Evolutionary conservation across 192 early-diverging fungal species (phyloP), one percentile per base, ranked within the genome.

Genomic region (Rhizophagus prolifer): DNA sequence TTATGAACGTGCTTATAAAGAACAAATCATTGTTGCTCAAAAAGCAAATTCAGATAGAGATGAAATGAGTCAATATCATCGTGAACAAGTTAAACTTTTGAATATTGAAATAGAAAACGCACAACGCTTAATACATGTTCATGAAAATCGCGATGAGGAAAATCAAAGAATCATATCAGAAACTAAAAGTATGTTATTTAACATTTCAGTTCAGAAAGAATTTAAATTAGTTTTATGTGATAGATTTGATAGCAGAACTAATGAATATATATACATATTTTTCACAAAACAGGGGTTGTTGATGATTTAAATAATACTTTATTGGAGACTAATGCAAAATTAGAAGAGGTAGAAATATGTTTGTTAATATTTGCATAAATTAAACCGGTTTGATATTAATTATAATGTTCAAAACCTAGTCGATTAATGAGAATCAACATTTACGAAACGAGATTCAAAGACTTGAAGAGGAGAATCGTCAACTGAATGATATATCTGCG

Each of bases 1-100:
- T 36, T 67, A 36, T 36, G 65, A 67, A 19, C 14, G 21, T 5
- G 65, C 65, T 67, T 67, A 36, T 34, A 67, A 67, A 67, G 65
- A 67, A n/a, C 65, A 67, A 23, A 6, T 67, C 28, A 21, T 38
- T 21, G 34, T 67, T 7, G 21, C 31, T 38, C 65, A 67, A 38
- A 67, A n/a, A 41, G 34, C 65, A 1, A 31, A 67, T 36, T 21
- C 13, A 21, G 65, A 67, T n/a, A 67, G 13, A 9, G 28, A 31
- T 21, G 65, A 67, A 8, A 21, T 19, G 47, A 54, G 13, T 54
- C 47, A 54, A 54, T 54, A 54, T 54, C 47, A 54, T 54, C 47
- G 47, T 54, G 47, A 54, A 4, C 47, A 38, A 38, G 19, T 36
- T 21, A 67, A 21, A 67, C 34, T 36, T 67, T 67, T 36, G 21